Conservation (phyloP, 2,329 filamentous ascomycete genomes). For the Neobulgaria alba region DNA sequence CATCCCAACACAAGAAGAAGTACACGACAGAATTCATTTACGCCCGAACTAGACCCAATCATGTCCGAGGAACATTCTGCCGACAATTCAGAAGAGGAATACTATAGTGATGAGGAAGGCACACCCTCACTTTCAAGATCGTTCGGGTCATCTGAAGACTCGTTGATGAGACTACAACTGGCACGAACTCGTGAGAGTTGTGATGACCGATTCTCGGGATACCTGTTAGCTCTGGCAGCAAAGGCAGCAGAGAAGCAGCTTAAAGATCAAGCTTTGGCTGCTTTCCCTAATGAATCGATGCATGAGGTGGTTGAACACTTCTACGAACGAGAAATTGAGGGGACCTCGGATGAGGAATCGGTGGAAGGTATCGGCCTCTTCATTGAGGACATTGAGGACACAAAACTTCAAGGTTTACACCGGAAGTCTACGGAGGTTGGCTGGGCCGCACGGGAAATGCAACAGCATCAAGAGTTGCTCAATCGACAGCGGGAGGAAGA, state of each 20-base stretch:
- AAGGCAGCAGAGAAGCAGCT: conserved; percentile 73
- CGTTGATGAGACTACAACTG: conserved; percentile 27
- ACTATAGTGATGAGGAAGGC: conserved; percentile 26
- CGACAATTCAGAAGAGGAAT: conserved; percentile 36
- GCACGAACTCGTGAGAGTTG: conserved; percentile 57
- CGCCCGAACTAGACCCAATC: conserved; percentile 32
- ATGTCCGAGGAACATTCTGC: conserved; percentile 32
- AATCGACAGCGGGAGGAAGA: conserved; percentile 27
- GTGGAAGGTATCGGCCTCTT: conserved; percentile 25
- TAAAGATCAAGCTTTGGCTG: conserved; percentile 65
- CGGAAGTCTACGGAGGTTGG: conserved; percentile 26
- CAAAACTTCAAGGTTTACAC: conserved; percentile 11
- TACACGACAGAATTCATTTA: conserved; percentile 33
- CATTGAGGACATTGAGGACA: conserved; percentile 13
- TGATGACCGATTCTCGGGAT: conserved; percentile 67
- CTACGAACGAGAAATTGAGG: conserved; percentile 28
- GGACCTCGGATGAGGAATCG: conserved; percentile 26
- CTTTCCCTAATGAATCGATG: conserved; percentile 59
- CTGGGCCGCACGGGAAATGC: conserved; percentile 29
- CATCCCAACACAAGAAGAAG: conserved; percentile 34
- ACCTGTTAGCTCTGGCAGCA: conserved; percentile 71
- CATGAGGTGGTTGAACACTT: conserved; percentile 30
- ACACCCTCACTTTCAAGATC: conserved; percentile 28
- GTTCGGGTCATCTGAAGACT: conserved; percentile 28
- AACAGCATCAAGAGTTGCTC: conserved; percentile 28